Evolutionary conservation across 108 stramenopile genomes (phyloP).

Genomic region (Cylindrotheca fusiformis): DNA sequence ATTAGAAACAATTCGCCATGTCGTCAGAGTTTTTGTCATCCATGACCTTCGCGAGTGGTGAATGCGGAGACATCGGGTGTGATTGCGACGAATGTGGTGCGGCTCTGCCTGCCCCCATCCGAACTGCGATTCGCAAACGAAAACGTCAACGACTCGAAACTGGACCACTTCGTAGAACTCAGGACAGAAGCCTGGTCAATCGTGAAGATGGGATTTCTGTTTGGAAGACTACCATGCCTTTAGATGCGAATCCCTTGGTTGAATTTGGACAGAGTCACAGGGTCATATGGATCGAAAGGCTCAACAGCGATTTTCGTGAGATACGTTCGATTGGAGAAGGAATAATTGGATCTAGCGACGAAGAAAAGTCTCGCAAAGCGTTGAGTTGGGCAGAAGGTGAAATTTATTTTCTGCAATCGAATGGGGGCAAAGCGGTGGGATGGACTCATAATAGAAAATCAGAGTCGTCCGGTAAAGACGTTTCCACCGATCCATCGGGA

Average conservation of each 20-base stretch:
- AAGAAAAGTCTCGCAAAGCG: conserved; percentile 42
- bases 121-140: conserved; percentile 23
- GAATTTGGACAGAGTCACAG: conserved; percentile 65
- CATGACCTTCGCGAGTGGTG: conserved; percentile 52
- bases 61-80: conserved; percentile 5
- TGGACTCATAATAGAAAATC: conserved; percentile 40
- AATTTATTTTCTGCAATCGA: conserved; percentile 42
- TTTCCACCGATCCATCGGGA: conserved; percentile 1
- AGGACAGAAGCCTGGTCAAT: conserved; percentile 47
- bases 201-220: conserved; percentile 11
- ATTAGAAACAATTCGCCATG: neutral
- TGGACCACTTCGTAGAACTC: conserved; percentile 31
- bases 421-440: conserved; percentile 64
- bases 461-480: neutral
- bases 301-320: neutral
- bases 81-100: conserved; percentile 61
- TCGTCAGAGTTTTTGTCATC: conserved; percentile 31
- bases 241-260: conserved; percentile 41
- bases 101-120: conserved; percentile 12
- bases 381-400: conserved; percentile 49
- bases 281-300: conserved; percentile 41
- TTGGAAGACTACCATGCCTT: conserved; percentile 37
- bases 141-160: conserved; percentile 34
- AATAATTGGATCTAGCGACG: conserved; percentile 63
- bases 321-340: conserved; percentile 64